Conservation (phyloP, 345 rosid genomes). For the Psidium guajava region DNA sequence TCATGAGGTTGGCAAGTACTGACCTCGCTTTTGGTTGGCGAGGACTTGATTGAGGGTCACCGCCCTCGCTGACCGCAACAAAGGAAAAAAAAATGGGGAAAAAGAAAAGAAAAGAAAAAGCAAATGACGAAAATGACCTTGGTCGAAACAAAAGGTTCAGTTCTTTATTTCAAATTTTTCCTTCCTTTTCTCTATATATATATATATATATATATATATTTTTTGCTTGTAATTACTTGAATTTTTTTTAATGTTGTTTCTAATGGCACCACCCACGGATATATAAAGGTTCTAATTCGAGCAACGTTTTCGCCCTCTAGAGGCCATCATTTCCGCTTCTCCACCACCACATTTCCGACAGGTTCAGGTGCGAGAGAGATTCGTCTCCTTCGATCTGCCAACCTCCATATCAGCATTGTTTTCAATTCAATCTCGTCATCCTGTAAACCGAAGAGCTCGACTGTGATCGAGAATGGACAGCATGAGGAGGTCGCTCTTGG, state of each 20-base stretch:
- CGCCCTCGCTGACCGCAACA: too few relatives aligned
- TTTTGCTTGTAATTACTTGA: not conserved
- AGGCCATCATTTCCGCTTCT: not conserved
- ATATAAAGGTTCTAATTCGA: not conserved
- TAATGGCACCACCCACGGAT: not conserved
- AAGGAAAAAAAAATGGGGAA: too few relatives aligned
- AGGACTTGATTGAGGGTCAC: too few relatives aligned
- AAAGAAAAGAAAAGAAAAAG: too few relatives aligned
- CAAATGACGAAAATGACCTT: too few relatives aligned
- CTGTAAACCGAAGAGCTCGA: not conserved
- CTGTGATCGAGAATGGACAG: slow-evolving; percentile 22
- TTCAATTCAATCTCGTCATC: not conserved
- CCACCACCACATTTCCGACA: not conserved
- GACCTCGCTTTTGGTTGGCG: too few relatives aligned
- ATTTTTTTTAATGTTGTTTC: not conserved
- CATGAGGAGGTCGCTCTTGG: slow-evolving; percentile 32
- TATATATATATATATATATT: too few relatives aligned
- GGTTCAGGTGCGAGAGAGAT: not conserved
- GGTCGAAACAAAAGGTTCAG: too few relatives aligned
- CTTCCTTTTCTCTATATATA: not conserved
- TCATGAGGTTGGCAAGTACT: too few relatives aligned
- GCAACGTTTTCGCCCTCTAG: not conserved
- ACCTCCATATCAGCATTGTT: not conserved
- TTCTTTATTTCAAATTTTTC: too few relatives aligned
- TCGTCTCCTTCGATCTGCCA: not conserved